These are phyloP conservation scores for Eragrostis tef DNA, from an alignment of 202 grass and related monocot genomes.

Conservation along the genomic window DNA sequence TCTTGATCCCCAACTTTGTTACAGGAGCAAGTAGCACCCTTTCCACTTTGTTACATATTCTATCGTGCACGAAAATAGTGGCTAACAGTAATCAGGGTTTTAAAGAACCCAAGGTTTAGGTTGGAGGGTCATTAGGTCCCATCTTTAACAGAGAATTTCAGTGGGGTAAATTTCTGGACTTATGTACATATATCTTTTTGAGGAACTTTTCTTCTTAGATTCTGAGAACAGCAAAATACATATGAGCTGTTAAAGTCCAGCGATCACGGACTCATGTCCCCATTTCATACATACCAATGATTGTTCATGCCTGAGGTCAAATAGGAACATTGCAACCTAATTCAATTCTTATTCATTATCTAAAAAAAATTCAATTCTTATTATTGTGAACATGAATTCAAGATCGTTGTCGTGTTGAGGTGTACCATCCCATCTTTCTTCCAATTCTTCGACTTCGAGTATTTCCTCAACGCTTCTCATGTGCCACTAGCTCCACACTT, in stretches of 20 bases:
- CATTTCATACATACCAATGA: background rate
- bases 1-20: background rate
- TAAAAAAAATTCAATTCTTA: background rate
- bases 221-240: background rate
- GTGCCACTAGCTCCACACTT: background rate
- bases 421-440: conserved; percentile 16
- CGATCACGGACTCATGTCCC: background rate
- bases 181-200: background rate
- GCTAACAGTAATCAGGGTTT: background rate
- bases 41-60: background rate
- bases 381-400: background rate
- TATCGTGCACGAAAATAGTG: conserved; percentile 22
- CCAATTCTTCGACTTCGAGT: background rate
- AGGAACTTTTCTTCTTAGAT: background rate
- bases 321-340: conserved; percentile 8
- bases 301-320: background rate
- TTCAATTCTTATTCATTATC: too few relatives aligned
- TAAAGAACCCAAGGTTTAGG: background rate
- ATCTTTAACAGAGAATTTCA: conserved; percentile 14
- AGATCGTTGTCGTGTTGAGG: background rate
- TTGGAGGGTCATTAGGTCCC: background rate
- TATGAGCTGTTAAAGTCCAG: background rate
- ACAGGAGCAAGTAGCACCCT: background rate
- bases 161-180: background rate
- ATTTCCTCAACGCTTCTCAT: conserved; percentile 23